A percentile compares a stretch with the other conserved stretches of the same genome.
Conservation (phyloP, 2,329 filamentous ascomycete species). For the Drechslerella dactyloides region DNA sequence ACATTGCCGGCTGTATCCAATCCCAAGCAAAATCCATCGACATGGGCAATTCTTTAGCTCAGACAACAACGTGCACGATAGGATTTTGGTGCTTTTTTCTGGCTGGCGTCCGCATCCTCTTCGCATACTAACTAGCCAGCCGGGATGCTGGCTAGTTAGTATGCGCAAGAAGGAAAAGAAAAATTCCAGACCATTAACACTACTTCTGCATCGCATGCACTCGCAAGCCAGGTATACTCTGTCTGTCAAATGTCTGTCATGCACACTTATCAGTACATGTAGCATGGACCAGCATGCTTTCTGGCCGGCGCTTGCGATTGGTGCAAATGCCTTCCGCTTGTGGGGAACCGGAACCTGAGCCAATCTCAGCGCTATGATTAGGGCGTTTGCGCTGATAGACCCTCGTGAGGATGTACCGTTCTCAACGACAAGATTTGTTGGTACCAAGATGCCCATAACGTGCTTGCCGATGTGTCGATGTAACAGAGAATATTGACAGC, state of each 20-base stretch:
- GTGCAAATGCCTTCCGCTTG: conserved; percentile 1
- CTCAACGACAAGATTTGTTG: too few relatives aligned
- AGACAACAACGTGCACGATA: neutral
- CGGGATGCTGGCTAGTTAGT: neutral
- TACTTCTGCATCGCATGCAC: neutral
- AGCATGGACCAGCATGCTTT: neutral
- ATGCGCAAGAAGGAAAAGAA: neutral
- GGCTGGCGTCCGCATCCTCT: neutral
- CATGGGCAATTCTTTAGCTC: neutral
- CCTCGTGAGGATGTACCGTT: too few relatives aligned
- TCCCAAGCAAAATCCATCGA: neutral
- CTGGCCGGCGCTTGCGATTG: neutral
- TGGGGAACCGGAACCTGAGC: neutral
- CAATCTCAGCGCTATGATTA: neutral
- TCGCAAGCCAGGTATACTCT: neutral
- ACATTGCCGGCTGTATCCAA: neutral
- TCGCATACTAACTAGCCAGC: neutral
- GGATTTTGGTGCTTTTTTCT: neutral
- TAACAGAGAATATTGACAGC: too few relatives aligned
- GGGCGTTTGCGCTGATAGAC: too few relatives aligned
- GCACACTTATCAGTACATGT: conserved; percentile 1
- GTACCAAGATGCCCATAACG: too few relatives aligned
- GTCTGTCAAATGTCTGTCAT: neutral
- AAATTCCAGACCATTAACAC: neutral
- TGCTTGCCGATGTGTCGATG: too few relatives aligned